Evolutionary conservation across 2,329 filamentous ascomycete genomes (phyloP).

Genomic region (Emmonsiellopsis sp.): DNA sequence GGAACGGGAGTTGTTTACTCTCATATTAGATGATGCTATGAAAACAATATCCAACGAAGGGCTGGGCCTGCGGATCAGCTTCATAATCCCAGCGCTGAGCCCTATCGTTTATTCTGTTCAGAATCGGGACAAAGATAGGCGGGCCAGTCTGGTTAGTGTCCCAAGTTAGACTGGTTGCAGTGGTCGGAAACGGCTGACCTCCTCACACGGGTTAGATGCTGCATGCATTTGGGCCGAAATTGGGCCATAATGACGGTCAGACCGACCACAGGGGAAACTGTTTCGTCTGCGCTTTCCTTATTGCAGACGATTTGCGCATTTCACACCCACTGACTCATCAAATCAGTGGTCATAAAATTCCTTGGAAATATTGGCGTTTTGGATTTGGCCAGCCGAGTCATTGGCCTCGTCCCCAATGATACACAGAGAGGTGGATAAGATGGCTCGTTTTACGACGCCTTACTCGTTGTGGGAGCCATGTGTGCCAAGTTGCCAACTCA

Average conservation of each 20-base stretch:
- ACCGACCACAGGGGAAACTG: neutral
- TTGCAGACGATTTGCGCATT: no score
- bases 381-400: neutral
- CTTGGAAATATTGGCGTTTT: neutral
- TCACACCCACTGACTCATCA: no score
- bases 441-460: neutral
- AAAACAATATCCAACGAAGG: no score
- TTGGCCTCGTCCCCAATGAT: no score
- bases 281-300: no score
- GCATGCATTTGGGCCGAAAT: neutral
- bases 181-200: neutral
- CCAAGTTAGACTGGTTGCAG: neutral
- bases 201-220: neutral
- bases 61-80: no score
- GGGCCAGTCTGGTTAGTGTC: neutral
- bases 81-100: no score
- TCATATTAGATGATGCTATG: no score
- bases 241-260: neutral
- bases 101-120: no score
- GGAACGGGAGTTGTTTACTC: no score
- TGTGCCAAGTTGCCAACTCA: slow-evolving; percentile 1
- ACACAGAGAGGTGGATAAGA: neutral
- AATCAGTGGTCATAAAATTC: no score
- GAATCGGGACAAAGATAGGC: no score
- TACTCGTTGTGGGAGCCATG: neutral